Base-by-base conservation (phyloP, 1,284 basidiomycete species). In the Leccinum pachyderme region DNA sequence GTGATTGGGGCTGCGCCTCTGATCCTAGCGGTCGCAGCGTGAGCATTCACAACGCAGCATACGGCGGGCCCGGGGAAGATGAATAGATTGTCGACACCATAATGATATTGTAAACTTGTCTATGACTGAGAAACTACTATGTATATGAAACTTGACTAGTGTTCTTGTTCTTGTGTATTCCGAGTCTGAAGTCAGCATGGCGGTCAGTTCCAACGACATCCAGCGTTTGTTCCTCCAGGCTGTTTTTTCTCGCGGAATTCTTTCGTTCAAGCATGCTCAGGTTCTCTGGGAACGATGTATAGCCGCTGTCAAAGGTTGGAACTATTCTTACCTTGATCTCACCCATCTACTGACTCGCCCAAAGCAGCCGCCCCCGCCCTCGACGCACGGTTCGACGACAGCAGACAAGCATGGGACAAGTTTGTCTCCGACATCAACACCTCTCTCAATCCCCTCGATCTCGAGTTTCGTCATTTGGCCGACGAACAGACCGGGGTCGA, bases 21-120 rank as follows among this genome's bases (percentile, higher is more conserved):
- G 97, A 99, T 73, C 97, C 97, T 33, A 96, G 93, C 59, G 97
- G 97, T 45, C 82, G 97, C 54, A 93, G 91, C 60, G 96, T 99
- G 68, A 89, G 85, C 71, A 98, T 98, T 63, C 96, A 99, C 80
- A 93, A 91, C 65, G 86, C 93, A 33, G 96, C 96, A 25, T 98
- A 98, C 65, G 74, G 74, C 2, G 27, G 55, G 37, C n/a, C n/a
- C n/a, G n/a, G n/a, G n/a, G n/a, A n/a, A 48, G 54, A 49, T 18
- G 54, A 58, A 44, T 31, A 54, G 44, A 47, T 54, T 47, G 31
- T 58, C 56, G 48, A 51, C 44, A 52, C 33, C 46, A 53, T 49
- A 53, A n/a, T 53, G 53, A 60, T 15, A 25, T 5, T 43, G 41
- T 25, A 2, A 43, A 35, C 8, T 29, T 29, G n/a, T 37, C 9